Evolutionary conservation across 1,284 basidiomycete species (phyloP).

Genomic region (Xerocomus amazonicus): DNA sequence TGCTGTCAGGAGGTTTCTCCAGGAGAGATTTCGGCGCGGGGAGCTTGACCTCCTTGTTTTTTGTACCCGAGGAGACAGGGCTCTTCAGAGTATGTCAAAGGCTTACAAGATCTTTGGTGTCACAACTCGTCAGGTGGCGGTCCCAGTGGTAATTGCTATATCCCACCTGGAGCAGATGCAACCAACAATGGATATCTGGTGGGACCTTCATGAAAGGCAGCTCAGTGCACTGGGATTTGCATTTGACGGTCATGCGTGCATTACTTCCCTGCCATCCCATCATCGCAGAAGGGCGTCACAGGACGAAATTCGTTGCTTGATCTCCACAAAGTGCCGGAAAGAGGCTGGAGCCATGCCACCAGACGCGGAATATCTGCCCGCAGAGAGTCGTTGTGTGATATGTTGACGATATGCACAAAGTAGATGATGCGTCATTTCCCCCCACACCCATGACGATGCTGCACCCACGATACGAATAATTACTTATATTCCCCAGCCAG

Average conservation of each 20-base stretch:
- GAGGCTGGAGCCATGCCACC: not conserved
- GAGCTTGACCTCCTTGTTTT: conserved; percentile 24
- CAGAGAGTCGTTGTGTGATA: not conserved
- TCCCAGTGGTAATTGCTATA: conserved; percentile 27
- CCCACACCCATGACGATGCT: no score
- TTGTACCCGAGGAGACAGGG: conserved; percentile 18
- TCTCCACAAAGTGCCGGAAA: conserved; percentile 9
- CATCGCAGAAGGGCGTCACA: conserved; percentile 20
- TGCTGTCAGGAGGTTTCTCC: conserved; percentile 18
- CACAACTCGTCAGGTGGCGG: conserved; percentile 12
- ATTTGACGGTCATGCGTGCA: conserved; percentile 27
- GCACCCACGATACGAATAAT: no score
- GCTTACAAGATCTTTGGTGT: conserved; percentile 19
- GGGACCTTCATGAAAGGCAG: conserved; percentile 22
- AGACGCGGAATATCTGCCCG: conserved; percentile 2
- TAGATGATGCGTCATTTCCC: no score
- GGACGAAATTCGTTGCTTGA: conserved; percentile 11
- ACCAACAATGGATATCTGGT: conserved; percentile 33
- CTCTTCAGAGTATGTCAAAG: conserved; percentile 5
- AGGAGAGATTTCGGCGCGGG: not conserved
- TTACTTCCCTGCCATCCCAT: conserved; percentile 21
- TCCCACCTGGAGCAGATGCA: conserved; percentile 27
- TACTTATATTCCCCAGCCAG: no score
- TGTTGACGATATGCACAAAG: conserved; percentile 10
- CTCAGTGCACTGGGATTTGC: conserved; percentile 14